Evolutionary conservation across 306 rosid genomes (phyloP), one percentile per base, ranked within the genome.

Genomic region (Prunus salicina): DNA sequence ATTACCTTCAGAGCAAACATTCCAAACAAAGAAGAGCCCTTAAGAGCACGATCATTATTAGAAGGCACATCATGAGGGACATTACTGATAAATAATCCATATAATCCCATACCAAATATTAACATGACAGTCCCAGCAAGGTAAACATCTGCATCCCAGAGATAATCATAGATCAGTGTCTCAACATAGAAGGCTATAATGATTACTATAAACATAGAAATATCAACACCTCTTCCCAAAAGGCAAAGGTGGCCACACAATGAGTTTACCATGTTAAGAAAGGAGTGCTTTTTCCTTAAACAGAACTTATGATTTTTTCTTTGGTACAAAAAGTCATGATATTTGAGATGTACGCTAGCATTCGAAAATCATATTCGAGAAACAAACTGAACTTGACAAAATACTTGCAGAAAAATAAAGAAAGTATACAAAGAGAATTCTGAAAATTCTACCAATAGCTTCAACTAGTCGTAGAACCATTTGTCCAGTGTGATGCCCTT

Each of bases 51-150:
- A 67, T 94, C 98, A 53, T 65, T 77, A 51, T 56, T 5, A 20
- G 96, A 83, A 57, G 84, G 76, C 43, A 80, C 86, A 81, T 90
- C 85, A 27, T 81, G 84, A 69, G 93, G 68, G 68, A 81, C 87
- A 64, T 92, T 92, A 70, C 95, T 94, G 79, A 95, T 88, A 77
- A 95, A 95, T 67, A 95, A 81, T 81, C 98, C 97, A 57, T 90
- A 90, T 55, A 95, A 85, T 20, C 97, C 97, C 98, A 95, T 95
- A 11, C 97, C 97, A 45, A 95, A 95, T 67, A 95, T 92, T 82
- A 95, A 72, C 98, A 95, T 92, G 72, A 95, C 98, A 13, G 98
- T 95, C 76, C 97, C 98, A 16, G 98, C 98, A 77, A 95, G 97
- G 87, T 95, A 95, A 80, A 92, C 96, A 89, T 95, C 98, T 95